These are phyloP conservation scores for Zygoascus hellenicus DNA, from an alignment of 1,139 yeast species.

Conservation along the genomic window DNA sequence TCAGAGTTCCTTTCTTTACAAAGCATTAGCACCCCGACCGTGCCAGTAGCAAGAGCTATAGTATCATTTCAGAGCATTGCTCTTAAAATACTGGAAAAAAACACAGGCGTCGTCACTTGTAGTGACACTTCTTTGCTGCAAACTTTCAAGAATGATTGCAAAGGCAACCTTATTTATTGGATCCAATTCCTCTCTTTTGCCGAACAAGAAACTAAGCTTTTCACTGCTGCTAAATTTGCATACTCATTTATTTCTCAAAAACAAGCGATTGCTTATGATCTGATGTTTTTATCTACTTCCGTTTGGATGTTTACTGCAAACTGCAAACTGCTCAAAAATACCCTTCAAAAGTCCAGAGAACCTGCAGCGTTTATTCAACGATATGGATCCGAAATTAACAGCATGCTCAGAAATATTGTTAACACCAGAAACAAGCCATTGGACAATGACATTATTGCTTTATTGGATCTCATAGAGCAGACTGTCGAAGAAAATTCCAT, in stretches of 20 bases:
- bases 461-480: not conserved
- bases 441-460: not conserved
- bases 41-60: conserved; percentile 1
- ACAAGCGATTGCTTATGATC: not conserved
- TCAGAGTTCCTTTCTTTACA: conserved; percentile 3
- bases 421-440: not conserved
- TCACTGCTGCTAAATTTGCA: conserved; percentile 8
- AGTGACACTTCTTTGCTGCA: not conserved
- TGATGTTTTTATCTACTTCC: conserved; percentile 1
- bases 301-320: conserved; percentile 3
- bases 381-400: not conserved
- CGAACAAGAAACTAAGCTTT: not conserved
- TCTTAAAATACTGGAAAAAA: conserved; percentile 1
- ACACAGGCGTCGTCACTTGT: not conserved
- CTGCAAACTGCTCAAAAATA: conserved; percentile 1
- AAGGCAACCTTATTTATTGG: conserved; percentile 6
- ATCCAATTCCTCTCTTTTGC: conserved; percentile 2
- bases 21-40: not conserved
- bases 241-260: not conserved
- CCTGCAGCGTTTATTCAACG: not conserved
- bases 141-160: not conserved
- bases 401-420: not conserved
- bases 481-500: too few relatives aligned
- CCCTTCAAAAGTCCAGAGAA: not conserved
- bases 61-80: conserved; percentile 3